These are phyloP conservation scores for Rhizoctonia solani DNA, from an alignment of 1,284 basidiomycete species.

Conservation along the genomic window DNA sequence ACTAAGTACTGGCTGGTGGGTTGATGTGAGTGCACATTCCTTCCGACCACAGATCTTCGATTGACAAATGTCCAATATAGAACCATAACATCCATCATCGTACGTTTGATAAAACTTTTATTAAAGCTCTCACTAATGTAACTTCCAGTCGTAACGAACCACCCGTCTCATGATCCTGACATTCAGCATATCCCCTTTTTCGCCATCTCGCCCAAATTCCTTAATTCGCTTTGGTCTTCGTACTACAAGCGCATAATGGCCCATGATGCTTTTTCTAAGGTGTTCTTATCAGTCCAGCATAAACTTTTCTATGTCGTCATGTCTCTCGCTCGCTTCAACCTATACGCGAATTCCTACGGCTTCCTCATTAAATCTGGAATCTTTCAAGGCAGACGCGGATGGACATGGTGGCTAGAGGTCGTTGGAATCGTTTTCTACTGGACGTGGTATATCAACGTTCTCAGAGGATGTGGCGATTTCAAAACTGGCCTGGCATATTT, in stretches of 20 bases:
- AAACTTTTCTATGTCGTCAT: conserved; percentile 93
- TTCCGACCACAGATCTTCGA: not conserved
- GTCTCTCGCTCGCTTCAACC: conserved; percentile 92
- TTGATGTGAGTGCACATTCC: conserved; percentile 72
- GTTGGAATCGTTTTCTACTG: conserved; percentile 73
- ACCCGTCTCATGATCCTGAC: conserved; percentile 94
- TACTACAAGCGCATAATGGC: conserved; percentile 91
- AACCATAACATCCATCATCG: conserved; percentile 97
- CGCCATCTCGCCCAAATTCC: conserved; percentile 88
- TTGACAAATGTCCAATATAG: conserved; percentile 49
- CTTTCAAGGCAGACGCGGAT: conserved; percentile 65
- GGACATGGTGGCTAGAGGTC: conserved; percentile 76
- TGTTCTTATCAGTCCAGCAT: conserved; percentile 82
- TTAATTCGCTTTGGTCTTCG: conserved; percentile 85
- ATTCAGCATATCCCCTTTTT: conserved; percentile 97
- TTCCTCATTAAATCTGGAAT: conserved; percentile 70
- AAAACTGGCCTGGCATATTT: conserved; percentile 67
- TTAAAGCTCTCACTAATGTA: conserved; percentile 16
- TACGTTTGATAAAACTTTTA: conserved; percentile 40
- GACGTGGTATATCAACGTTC: conserved; percentile 71
- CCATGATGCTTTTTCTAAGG: conserved; percentile 72
- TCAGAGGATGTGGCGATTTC: conserved; percentile 69
- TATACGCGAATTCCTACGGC: conserved; percentile 86
- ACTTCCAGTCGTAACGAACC: conserved; percentile 88
- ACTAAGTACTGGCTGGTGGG: conserved; percentile 97